These are phyloP conservation scores for Malassezia brasiliensis DNA, from an alignment of 1,284 basidiomycete species.

Conservation along the genomic window DNA sequence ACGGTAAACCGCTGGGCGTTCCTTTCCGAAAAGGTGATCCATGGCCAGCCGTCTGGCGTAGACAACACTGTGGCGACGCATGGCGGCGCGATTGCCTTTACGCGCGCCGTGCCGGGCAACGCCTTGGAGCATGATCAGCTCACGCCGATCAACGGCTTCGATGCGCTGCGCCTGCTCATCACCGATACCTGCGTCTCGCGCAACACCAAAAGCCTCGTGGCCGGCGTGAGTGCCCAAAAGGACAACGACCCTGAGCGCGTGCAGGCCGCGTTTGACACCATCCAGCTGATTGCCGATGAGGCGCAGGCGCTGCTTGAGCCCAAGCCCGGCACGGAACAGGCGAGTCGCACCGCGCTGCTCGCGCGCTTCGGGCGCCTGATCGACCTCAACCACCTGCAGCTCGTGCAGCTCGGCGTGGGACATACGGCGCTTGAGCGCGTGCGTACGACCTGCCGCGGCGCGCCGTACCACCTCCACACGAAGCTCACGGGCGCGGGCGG, in stretches of 20 bases:
- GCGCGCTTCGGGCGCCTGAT: slow-evolving; percentile 52
- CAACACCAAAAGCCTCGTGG: slow-evolving; percentile 89
- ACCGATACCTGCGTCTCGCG: slow-evolving; percentile 85
- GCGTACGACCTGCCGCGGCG: slow-evolving; percentile 58
- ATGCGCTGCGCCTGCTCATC: slow-evolving; percentile 61
- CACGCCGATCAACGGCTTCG: slow-evolving; percentile 70
- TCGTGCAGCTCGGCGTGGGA: slow-evolving; percentile 81
- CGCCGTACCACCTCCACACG: slow-evolving; percentile 68
- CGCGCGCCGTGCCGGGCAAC: slow-evolving; percentile 60
- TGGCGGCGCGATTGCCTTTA: slow-evolving; percentile 87
- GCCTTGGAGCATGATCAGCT: slow-evolving; percentile 60
- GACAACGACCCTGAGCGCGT: slow-evolving; percentile 53
- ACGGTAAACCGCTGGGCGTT: slow-evolving; percentile 88
- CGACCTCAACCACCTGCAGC: slow-evolving; percentile 74
- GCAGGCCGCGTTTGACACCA: slow-evolving; percentile 22
- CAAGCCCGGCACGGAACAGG: slow-evolving; percentile 4
- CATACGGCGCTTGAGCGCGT: slow-evolving; percentile 80
- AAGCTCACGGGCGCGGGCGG: slow-evolving; percentile 99
- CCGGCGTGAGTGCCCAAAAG: slow-evolving; percentile 69
- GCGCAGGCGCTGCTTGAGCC: slow-evolving; percentile 29
- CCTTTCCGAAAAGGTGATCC: slow-evolving; percentile 86
- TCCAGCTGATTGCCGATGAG: slow-evolving; percentile 26
- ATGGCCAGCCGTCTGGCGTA: slow-evolving; percentile 93
- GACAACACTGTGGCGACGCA: slow-evolving; percentile 91
- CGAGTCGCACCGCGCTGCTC: slow-evolving; percentile 17